Conservation (phyloP, 441 rosid genomes). For the Syzygium syzygioides region DNA sequence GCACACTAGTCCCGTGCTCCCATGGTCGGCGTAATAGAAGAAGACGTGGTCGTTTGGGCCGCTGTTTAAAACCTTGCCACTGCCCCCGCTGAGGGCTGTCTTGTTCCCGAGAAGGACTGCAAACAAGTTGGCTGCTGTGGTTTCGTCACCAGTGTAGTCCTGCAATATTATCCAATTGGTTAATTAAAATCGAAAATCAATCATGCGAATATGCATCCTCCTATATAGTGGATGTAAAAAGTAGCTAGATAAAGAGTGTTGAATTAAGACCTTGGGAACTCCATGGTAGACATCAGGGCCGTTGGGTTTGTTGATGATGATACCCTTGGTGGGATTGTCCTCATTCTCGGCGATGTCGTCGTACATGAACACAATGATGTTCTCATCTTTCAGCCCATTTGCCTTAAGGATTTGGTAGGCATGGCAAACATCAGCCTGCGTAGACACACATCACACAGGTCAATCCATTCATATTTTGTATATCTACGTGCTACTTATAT, state of each 20-base stretch:
- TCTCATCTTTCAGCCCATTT: background rate
- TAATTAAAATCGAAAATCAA: background rate
- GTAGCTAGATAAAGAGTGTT: background rate
- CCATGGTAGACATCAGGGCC: background rate
- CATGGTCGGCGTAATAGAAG: background rate
- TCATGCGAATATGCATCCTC: background rate
- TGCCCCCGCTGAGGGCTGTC: background rate
- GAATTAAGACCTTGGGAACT: background rate
- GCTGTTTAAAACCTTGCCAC: background rate
- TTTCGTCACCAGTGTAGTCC: background rate
- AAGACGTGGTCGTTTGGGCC: background rate
- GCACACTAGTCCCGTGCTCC: background rate
- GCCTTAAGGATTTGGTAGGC: background rate
- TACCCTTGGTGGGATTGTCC: background rate
- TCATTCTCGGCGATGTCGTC: background rate
- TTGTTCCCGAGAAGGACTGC: constrained; percentile 1
- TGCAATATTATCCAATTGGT: background rate
- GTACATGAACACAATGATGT: background rate
- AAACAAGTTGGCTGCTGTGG: background rate
- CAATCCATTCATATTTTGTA: background rate
- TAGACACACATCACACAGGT: background rate
- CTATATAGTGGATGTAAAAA: background rate
- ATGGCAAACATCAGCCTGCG: background rate
- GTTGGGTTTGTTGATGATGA: background rate
- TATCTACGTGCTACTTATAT: background rate